Conservation (phyloP, 495 filamentous ascomycete genomes). For the Talaromyces adpressus region DNA sequence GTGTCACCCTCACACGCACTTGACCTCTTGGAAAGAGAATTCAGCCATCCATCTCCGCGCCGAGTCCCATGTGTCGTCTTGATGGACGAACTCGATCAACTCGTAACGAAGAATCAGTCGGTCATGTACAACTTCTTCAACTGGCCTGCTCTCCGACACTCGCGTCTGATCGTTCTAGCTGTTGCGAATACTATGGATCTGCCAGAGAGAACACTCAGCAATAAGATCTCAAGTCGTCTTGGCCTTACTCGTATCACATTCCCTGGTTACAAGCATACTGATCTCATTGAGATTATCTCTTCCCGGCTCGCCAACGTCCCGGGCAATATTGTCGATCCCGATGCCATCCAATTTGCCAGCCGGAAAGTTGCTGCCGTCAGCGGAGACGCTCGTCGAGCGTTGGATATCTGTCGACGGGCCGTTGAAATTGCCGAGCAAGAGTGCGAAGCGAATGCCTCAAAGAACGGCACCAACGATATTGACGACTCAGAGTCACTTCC, state of each 20-base stretch:
- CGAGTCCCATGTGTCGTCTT: slow-evolving; percentile 93
- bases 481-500: slow-evolving; percentile 32
- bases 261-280: slow-evolving; percentile 92
- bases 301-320: slow-evolving; percentile 81
- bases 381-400: slow-evolving; percentile 83
- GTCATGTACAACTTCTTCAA: slow-evolving; percentile 99
- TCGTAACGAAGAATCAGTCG: slow-evolving; percentile 93
- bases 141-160: slow-evolving; percentile 91
- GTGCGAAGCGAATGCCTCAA: slow-evolving; percentile 22
- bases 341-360: slow-evolving; percentile 93
- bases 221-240: slow-evolving; percentile 93
- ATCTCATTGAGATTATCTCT: slow-evolving; percentile 95
- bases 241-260: slow-evolving; percentile 91
- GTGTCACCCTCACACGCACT: slow-evolving; percentile 90
- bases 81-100: slow-evolving; percentile 98
- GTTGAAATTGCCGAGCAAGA: slow-evolving; percentile 92
- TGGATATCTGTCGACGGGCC: slow-evolving; percentile 93
- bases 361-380: slow-evolving; percentile 95
- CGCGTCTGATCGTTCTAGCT: slow-evolving; percentile 87
- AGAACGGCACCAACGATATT: slow-evolving; percentile 15
- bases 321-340: slow-evolving; percentile 82
- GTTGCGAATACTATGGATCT: slow-evolving; percentile 99
- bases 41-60: slow-evolving; percentile 80
- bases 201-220: slow-evolving; percentile 91
- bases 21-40: slow-evolving; percentile 84